Base-by-base conservation (phyloP, 2,329 filamentous ascomycete species). In the Ascochyta pisi region DNA sequence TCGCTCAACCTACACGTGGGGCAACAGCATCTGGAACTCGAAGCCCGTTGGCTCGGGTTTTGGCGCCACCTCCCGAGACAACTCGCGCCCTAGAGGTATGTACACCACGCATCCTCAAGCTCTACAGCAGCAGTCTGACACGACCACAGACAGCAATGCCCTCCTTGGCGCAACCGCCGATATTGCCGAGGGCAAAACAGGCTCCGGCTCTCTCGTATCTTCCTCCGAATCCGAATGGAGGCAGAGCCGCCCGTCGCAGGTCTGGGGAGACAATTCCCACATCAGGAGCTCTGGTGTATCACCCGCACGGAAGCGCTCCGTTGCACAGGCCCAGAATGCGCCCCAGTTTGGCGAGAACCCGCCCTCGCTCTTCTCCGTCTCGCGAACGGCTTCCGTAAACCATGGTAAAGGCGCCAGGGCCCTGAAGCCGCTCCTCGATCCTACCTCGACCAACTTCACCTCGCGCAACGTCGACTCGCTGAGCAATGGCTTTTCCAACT, bases 181-280 rank as follows among this genome's bases (percentile, higher is more conserved):
- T 19, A 65, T 70, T 26, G 61, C 81, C 35, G 83, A 84, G 63
- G 82, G 79, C 50, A 85, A 88, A 67, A 87, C 86, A 3, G 89
- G 89, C 44, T 91, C 89, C 6, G 83, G 86, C 58, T 89, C 88
- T 55, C 79, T 92, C 35, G 82, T 90, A 57, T 82, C 85, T 40
- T 85, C 86, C 38, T 90, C 89, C 9, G 88, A 91, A 67, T 84
- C 85, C 16, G 88, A 90, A 42, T 90, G 88, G 86, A 76, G 75
- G 47, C 79, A 79, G 41, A 77, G 80, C 47, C 81, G 78, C 60
- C 77, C 81, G 34, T 82, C 84, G 15, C 44, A 52, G 23, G 48
- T 47, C 7, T 92, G 89, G 89, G 83, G 82, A 60, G 83, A 86
- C 41, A 62, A 54, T 12, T 54, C 60, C n/a, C 71, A 76, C 41